Conservation (phyloP, 2,329 filamentous ascomycete species). For the Microcera coccophila region DNA sequence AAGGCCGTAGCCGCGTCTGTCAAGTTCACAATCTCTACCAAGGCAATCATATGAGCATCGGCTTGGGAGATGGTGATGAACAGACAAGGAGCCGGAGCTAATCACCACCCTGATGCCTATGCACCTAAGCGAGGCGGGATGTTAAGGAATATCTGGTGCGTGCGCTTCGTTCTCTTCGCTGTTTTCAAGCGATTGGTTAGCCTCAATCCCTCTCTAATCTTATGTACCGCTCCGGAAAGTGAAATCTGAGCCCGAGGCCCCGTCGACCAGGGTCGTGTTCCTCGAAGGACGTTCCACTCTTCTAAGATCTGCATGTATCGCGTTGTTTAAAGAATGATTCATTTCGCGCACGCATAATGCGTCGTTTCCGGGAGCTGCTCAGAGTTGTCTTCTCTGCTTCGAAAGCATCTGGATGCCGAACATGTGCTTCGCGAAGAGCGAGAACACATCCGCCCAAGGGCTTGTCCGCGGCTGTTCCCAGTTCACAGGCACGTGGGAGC, state of each 20-base stretch:
- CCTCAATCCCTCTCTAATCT: background rate
- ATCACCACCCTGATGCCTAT: too few species aligned
- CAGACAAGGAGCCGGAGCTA: background rate
- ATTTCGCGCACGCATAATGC: background rate
- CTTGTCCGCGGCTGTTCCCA: slow-evolving; percentile 1
- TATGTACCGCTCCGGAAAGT: background rate
- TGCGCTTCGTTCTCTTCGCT: background rate
- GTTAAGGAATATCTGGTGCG: background rate
- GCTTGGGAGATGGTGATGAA: background rate
- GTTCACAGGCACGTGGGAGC: slow-evolving; percentile 9
- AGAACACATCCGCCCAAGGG: background rate
- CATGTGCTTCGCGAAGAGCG: background rate
- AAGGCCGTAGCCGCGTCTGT: background rate
- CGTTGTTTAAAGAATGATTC: background rate
- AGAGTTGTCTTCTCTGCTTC: background rate
- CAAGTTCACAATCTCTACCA: slow-evolving; percentile 22
- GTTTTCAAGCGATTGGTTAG: background rate
- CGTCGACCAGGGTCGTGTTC: background rate
- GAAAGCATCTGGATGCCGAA: background rate
- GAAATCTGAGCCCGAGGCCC: background rate
- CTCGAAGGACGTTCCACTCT: background rate
- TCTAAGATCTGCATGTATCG: background rate
- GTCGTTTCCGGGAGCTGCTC: background rate
- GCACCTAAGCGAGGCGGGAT: background rate
- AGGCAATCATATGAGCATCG: slow-evolving; percentile 7